A percentile compares a stretch with the other conserved stretches of the same genome.
Evolutionary conservation across 2,329 filamentous ascomycete genomes (phyloP).

Genomic region (Neurospora crassa): DNA sequence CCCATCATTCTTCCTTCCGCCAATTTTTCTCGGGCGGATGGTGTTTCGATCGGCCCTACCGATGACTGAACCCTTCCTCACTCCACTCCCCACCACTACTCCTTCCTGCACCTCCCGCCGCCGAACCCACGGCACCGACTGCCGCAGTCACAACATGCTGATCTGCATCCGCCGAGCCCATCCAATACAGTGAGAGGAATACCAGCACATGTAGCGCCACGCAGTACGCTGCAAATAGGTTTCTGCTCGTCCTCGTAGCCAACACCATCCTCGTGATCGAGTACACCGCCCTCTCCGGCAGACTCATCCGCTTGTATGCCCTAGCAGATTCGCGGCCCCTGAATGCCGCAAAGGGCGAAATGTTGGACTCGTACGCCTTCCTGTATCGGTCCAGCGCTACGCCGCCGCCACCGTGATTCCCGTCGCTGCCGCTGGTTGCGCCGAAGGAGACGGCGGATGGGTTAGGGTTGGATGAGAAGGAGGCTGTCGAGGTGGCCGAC

Average conservation of each 20-base stretch:
- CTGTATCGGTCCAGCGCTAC: constrained; percentile 76
- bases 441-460: constrained; percentile 58
- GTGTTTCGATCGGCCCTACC: constrained; percentile 14
- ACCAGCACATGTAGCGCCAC: constrained; percentile 80
- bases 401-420: constrained; percentile 50
- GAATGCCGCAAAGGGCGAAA: constrained; percentile 94
- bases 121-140: constrained; percentile 26
- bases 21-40: neutral
- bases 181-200: constrained; percentile 78
- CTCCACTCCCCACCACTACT: constrained; percentile 42
- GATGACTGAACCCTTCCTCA: constrained; percentile 47
- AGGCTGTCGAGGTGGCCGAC: constrained; percentile 50
- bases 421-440: constrained; percentile 41
- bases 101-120: constrained; percentile 23
- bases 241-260: constrained; percentile 80
- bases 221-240: constrained; percentile 89
- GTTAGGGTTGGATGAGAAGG: constrained; percentile 60
- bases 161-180: constrained; percentile 59
- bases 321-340: constrained; percentile 84
- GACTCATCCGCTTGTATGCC: constrained; percentile 85
- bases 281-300: constrained; percentile 84
- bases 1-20: neutral
- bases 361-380: constrained; percentile 86
- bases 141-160: constrained; percentile 41
- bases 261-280: constrained; percentile 85